A percentile compares a stretch with the other conserved stretches of the same genome.
phyloP scores from a whole-genome alignment of 768 basidiomycete species.

The Phylloporus sp. region DNA sequence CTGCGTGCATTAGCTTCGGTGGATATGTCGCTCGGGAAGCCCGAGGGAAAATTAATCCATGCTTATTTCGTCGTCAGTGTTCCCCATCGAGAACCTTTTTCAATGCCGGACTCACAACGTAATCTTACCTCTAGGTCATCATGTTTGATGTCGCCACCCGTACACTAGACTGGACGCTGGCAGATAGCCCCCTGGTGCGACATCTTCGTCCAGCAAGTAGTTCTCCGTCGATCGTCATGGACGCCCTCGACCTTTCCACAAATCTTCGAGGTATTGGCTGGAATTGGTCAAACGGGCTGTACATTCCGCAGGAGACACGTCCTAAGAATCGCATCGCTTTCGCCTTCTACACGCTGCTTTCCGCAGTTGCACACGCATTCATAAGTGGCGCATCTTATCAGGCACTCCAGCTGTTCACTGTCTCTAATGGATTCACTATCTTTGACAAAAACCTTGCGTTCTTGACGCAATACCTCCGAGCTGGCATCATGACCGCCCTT shows the following conservation, averaged over 20 bases:
- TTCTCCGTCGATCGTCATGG: constrained; percentile 11
- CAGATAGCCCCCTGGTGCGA: constrained; percentile 15
- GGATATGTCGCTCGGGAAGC: constrained; percentile 9
- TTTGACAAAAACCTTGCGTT: constrained; percentile 31
- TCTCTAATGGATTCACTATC: constrained; percentile 27
- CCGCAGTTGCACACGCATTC: constrained; percentile 34
- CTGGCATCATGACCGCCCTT: constrained; percentile 44
- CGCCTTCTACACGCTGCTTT: constrained; percentile 30
- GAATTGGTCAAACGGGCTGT: constrained; percentile 45
- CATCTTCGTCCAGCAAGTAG: constrained; percentile 4
- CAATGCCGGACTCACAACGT: not conserved
- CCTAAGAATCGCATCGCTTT: constrained; percentile 38
- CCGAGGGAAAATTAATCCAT: constrained; percentile 3
- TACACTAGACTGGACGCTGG: constrained; percentile 16
- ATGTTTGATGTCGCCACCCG: constrained; percentile 13
- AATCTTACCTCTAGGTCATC: constrained; percentile 3
- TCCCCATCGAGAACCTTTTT: not conserved
- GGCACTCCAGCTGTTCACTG: constrained; percentile 41
- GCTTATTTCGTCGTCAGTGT: constrained; percentile 9
- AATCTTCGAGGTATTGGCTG: constrained; percentile 61
- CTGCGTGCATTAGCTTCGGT: constrained; percentile 34
- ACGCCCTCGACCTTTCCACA: constrained; percentile 48
- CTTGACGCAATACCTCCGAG: constrained; percentile 30
- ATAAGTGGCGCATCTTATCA: constrained; percentile 46
- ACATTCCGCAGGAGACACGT: constrained; percentile 37